These are phyloP conservation scores for Phlegmacium glaucopus DNA, from an alignment of 768 basidiomycete genomes.

Conservation along the genomic window DNA sequence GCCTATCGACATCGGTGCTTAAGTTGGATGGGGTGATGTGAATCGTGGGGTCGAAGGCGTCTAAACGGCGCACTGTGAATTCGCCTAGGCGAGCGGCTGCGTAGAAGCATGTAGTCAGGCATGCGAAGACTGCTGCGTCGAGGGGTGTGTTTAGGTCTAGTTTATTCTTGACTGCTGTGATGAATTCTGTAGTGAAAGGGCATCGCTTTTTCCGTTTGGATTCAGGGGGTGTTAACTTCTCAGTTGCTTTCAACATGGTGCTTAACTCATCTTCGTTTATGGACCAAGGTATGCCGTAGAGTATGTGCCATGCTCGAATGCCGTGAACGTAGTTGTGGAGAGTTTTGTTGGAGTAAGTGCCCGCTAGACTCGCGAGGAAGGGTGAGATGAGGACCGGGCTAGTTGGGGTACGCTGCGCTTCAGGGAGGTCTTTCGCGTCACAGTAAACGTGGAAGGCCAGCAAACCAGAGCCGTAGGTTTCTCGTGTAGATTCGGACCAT, in stretches of 20 bases:
- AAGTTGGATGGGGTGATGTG: background rate
- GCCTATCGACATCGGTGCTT: background rate
- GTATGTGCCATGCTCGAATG: conserved; percentile 4
- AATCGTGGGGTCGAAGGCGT: background rate
- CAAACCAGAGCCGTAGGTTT: conserved; percentile 35
- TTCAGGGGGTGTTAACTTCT: conserved; percentile 20
- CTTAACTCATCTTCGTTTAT: conserved; percentile 17
- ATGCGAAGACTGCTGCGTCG: conserved; percentile 31
- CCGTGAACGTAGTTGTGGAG: conserved; percentile 1
- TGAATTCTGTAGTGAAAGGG: conserved; percentile 26
- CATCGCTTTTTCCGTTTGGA: conserved; percentile 24
- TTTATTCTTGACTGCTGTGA: conserved; percentile 7
- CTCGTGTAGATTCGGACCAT: conserved; percentile 26
- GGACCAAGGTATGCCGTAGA: background rate
- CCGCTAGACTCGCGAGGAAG: background rate
- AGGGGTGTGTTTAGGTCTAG: conserved; percentile 25
- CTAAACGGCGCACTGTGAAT: background rate
- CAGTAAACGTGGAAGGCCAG: conserved; percentile 27
- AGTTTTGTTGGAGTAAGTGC: background rate
- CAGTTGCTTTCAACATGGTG: conserved; percentile 24
- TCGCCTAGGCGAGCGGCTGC: background rate
- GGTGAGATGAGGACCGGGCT: background rate
- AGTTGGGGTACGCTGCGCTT: conserved; percentile 3
- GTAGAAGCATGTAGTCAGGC: background rate
- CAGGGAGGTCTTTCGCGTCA: background rate